A percentile compares a stretch with the other conserved stretches of the same genome.
phyloP scores from a whole-genome alignment of 441 rosid genomes.

The Brassica hybrid region DNA sequence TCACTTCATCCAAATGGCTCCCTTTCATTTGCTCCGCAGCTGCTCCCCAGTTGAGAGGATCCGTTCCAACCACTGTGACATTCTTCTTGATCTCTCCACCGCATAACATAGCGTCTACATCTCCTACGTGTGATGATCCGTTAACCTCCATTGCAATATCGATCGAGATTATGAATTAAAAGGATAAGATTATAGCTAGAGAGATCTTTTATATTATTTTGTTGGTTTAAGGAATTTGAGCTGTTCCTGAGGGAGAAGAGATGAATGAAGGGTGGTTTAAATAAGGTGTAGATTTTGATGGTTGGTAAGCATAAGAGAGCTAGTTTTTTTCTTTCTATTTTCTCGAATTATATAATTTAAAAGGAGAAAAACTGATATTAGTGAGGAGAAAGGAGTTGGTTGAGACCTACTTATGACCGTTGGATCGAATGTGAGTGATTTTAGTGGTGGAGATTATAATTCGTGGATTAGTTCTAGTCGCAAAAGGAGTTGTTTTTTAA shows the following conservation, averaged over 20 bases:
- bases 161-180: neutral
- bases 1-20: slow-evolving; percentile 80
- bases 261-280: slow-evolving; percentile 44
- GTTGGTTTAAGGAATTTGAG: slow-evolving; percentile 36
- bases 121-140: slow-evolving; percentile 42
- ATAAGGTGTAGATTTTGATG: slow-evolving; percentile 47
- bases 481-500: slow-evolving; percentile 14
- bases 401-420: slow-evolving; percentile 51
- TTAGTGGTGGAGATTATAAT: slow-evolving; percentile 39
- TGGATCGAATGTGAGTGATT: slow-evolving; percentile 33
- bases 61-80: slow-evolving; percentile 28
- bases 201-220: neutral
- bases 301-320: slow-evolving; percentile 50
- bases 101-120: slow-evolving; percentile 41
- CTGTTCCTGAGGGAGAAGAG: slow-evolving; percentile 43
- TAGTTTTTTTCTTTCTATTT: neutral
- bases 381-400: slow-evolving; percentile 54
- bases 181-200: neutral
- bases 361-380: neutral
- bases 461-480: slow-evolving; percentile 41
- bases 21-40: slow-evolving; percentile 74
- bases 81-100: slow-evolving; percentile 36
- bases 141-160: slow-evolving; percentile 6
- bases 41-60: slow-evolving; percentile 71
- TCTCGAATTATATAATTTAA: too few relatives aligned